Base-by-base conservation (phyloP, 1,139 yeast genomes). In the Diutina catenulata region DNA sequence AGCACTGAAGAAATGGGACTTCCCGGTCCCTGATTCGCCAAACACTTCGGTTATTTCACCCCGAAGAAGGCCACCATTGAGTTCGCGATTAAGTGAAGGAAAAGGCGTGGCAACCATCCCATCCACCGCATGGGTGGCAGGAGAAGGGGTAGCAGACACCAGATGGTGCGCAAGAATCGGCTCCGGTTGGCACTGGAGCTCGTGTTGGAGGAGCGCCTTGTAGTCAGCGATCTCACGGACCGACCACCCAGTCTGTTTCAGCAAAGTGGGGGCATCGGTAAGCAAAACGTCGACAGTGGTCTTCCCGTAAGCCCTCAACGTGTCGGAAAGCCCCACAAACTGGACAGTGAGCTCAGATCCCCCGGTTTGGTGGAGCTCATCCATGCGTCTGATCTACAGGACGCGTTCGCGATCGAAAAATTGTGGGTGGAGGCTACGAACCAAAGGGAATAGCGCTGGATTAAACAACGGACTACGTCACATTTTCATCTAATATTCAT, bases 21-120 rank as follows among this genome's bases (percentile, higher is more conserved):
- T 31, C 19, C 35, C 35, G 5, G 24, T 21, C 4, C 35, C 35
- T n/a, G 25, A 21, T 20, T 31, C 35, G 3, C 35, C 35, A 13
- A 31, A 31, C 3, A 31, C 14, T 31, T 31, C 35, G 6, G 35
- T 31, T 10, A 31, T 31, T 5, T 21, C 15, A 2, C 35, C 35
- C 14, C 35, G 24, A 13, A 25, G 24, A 4, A 31, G 7, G 3
- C 35, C 35, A 10, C 35, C 35, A 7, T 26, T 26, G 5, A 31
- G 13, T 4, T 21, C 25, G 9, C 7, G 18, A 31, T 31, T 26
- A 7, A 31, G 14, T 13, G 10, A n/a, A 21, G 24, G 25, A 3
- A 31, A 6, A 3, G 18, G 18, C 11, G 35, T 21, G 9, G n/a
- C 3, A 6, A 31, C 13, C 5, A 5, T 7, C 11, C 16, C 14